Base-by-base conservation (phyloP, 805 yeast genomes). In the Pichia deserticola region DNA sequence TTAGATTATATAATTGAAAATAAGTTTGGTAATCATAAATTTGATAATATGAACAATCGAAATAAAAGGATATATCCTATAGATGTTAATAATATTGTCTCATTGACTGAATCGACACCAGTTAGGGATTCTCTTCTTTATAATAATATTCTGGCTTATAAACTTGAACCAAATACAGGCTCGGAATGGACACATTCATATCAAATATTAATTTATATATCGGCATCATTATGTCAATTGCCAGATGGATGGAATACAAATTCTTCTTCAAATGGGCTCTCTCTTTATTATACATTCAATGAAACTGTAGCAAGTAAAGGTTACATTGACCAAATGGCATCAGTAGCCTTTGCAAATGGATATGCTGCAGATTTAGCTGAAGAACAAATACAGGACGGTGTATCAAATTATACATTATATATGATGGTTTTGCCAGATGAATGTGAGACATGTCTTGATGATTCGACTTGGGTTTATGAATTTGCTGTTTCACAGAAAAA, bases 401-500 rank as follows among this genome's bases (percentile, higher is more conserved):
- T 43, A 4, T 6, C 28, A 10, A 39, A 38, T 32, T 42, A 50
- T 27, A 36, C 38, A 7, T 42, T 56, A 11, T 62, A 62, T 35
- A 46, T 64, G 13, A 53, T 58, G 0, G 57, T 67, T 3, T 44
- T 40, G 3, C 57, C 68, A 2, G 61, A 55, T n/a, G 51, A 51
- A 1, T 59, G 67, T 47, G 42, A 45, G 0, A 20, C 28, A 5
- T 63, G 67, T 53, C 32, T 45, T 6, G 28, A 45, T 4, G 45
- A 50, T 25, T 54, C 53, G 12, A 50, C 51, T 6, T 84, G 90
- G 90, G 54, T 70, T 7, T 86, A 82, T 59, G 78, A 81, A 60
- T 63, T 89, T 35, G 90, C 88, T 4, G 76, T 79, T 3, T 81
- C 88, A 3, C 82, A 76, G 57, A 72, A 72, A 45, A 81, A 81